A percentile compares a stretch with the other conserved stretches of the same genome.
These are phyloP conservation scores for Malus hybrid DNA, from an alignment of 331 rosid genomes.

Conservation along the genomic window DNA sequence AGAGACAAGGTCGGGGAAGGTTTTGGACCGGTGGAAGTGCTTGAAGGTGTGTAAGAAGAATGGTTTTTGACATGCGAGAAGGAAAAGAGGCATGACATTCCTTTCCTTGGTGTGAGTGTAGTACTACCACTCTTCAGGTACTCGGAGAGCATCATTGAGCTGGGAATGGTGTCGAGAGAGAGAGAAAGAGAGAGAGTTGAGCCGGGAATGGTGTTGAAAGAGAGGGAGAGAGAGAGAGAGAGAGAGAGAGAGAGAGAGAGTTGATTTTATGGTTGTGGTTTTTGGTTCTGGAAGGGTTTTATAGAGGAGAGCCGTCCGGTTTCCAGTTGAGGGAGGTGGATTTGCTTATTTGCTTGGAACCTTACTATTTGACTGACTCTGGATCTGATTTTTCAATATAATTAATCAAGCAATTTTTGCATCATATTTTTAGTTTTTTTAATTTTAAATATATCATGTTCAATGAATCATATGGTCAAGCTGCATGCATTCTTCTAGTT, in stretches of 20 bases:
- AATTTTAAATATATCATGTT: neutral
- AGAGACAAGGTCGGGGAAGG: conserved; percentile 3
- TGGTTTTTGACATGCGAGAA: too few species aligned
- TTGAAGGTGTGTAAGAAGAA: too few species aligned
- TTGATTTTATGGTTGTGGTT: neutral
- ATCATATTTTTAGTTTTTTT: neutral
- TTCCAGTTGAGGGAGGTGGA: conserved; percentile 4
- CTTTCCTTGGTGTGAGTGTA: neutral
- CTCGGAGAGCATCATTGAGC: neutral
- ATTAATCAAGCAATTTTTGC: neutral
- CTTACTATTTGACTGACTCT: conserved; percentile 4
- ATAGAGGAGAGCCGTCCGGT: neutral
- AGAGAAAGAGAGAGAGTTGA: neutral
- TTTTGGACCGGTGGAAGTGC: neutral
- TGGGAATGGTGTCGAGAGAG: neutral
- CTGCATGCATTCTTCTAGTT: neutral
- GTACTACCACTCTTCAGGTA: neutral
- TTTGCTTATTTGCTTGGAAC: conserved; percentile 5
- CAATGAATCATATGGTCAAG: neutral
- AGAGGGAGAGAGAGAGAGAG: neutral
- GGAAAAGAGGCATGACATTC: too few species aligned
- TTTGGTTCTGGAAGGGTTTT: neutral
- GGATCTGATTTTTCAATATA: too few species aligned
- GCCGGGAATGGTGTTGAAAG: too few species aligned
- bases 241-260: neutral